These are phyloP conservation scores for Pichia sp. DNA, from an alignment of 1,139 yeast species.

Conservation along the genomic window DNA sequence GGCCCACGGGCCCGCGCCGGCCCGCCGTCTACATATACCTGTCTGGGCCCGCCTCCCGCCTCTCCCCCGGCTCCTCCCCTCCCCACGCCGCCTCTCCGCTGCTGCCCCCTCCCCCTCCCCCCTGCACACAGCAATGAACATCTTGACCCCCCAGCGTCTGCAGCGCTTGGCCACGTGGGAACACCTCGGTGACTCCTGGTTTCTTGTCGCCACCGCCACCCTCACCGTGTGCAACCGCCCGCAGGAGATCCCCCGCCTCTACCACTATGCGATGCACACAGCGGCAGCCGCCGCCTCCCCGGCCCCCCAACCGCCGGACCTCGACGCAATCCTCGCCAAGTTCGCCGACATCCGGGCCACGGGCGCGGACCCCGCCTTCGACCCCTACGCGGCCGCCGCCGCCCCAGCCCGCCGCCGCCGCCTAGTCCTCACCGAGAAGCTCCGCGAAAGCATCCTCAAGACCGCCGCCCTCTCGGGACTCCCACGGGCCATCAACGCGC, in stretches of 20 bases:
- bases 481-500: constrained; percentile 78
- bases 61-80: neutral
- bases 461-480: constrained; percentile 76
- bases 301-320: constrained; percentile 26
- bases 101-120: neutral
- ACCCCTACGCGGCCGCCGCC: constrained; percentile 7
- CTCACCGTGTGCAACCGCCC: constrained; percentile 80
- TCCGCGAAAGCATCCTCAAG: constrained; percentile 75
- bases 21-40: no score
- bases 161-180: constrained; percentile 46
- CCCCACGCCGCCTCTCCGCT: neutral
- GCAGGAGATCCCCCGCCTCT: constrained; percentile 69
- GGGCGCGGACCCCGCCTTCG: constrained; percentile 15
- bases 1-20: no score
- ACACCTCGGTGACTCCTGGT: constrained; percentile 49
- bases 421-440: constrained; percentile 44
- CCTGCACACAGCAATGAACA: constrained; percentile 14
- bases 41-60: neutral
- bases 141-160: constrained; percentile 60
- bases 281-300: neutral
- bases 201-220: constrained; percentile 73
- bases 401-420: neutral
- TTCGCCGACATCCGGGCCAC: constrained; percentile 20
- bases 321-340: constrained; percentile 15
- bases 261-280: constrained; percentile 62